Conservation (phyloP, 75 land plant genomes). For the Cupressus sempervirens region DNA sequence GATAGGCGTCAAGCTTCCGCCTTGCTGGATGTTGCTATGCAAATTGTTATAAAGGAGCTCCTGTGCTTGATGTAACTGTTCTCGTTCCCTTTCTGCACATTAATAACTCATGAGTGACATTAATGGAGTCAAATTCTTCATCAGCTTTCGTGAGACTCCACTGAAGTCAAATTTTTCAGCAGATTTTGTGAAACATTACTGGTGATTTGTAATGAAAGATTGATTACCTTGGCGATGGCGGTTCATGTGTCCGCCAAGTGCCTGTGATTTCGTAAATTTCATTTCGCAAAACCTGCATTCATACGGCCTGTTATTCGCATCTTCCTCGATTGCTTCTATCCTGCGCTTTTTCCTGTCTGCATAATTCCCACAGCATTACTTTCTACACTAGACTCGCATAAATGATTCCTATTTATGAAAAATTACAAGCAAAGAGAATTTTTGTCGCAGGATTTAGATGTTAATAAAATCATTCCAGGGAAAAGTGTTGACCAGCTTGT, state of each 20-base stretch:
- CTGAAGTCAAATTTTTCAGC: background rate
- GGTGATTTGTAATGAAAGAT: background rate
- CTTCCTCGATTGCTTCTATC: slow-evolving; percentile 6
- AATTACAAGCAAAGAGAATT: background rate
- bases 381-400: no score
- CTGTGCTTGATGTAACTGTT: background rate
- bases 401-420: background rate
- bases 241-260: slow-evolving; percentile 95
- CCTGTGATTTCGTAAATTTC: slow-evolving; percentile 95
- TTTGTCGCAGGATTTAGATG: background rate
- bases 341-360: background rate
- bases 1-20: background rate
- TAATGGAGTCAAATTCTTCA: background rate
- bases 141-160: no score
- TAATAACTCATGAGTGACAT: background rate
- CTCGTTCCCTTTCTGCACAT: background rate
- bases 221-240: slow-evolving; percentile 85
- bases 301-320: slow-evolving; percentile 31
- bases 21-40: background rate
- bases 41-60: background rate
- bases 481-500: background rate
- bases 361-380: background rate
- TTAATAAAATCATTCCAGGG: no score
- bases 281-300: slow-evolving; percentile 90
- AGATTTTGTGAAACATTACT: background rate